Conservation (phyloP, 768 basidiomycete species). For the Boletus rubescentipes region DNA sequence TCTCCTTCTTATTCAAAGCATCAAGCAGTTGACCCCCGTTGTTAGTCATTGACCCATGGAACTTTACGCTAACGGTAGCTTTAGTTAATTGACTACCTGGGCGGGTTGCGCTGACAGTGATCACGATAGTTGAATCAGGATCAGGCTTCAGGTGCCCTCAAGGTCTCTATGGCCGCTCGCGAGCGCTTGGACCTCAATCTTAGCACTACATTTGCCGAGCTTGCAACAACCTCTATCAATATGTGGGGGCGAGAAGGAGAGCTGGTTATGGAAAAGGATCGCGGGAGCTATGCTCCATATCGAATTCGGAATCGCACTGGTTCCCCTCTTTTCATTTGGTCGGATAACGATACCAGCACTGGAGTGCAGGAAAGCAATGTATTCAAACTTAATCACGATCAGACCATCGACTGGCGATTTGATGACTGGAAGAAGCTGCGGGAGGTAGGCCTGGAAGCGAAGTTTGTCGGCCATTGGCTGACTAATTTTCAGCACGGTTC, state of each 20-base stretch:
- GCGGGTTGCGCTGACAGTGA: constrained; percentile 11
- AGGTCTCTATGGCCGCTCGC: constrained; percentile 63
- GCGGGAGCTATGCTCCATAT: constrained; percentile 93
- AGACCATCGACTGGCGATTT: constrained; percentile 91
- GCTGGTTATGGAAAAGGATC: constrained; percentile 66
- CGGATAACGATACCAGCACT: constrained; percentile 63
- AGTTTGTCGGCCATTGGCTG: not conserved
- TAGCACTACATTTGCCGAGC: constrained; percentile 86
- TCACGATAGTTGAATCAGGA: constrained; percentile 56
- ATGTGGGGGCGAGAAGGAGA: constrained; percentile 77
- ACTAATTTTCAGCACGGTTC: constrained; percentile 38
- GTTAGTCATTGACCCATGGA: constrained; percentile 94
- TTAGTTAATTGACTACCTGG: not conserved
- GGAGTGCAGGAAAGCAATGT: constrained; percentile 47
- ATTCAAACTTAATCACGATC: constrained; percentile 67
- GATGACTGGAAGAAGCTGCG: constrained; percentile 94
- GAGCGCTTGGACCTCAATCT: constrained; percentile 90
- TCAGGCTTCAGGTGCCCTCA: constrained; percentile 48
- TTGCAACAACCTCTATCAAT: constrained; percentile 70
- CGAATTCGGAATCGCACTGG: constrained; percentile 90
- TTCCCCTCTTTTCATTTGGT: constrained; percentile 80
- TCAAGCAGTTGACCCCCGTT: constrained; percentile 10
- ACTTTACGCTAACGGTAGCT: constrained; percentile 68
- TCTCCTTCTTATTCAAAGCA: constrained; percentile 7
- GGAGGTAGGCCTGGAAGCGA: constrained; percentile 55